These are phyloP conservation scores for Sporobolomyces roseus DNA, from an alignment of 768 basidiomycete genomes.

Conservation along the genomic window DNA sequence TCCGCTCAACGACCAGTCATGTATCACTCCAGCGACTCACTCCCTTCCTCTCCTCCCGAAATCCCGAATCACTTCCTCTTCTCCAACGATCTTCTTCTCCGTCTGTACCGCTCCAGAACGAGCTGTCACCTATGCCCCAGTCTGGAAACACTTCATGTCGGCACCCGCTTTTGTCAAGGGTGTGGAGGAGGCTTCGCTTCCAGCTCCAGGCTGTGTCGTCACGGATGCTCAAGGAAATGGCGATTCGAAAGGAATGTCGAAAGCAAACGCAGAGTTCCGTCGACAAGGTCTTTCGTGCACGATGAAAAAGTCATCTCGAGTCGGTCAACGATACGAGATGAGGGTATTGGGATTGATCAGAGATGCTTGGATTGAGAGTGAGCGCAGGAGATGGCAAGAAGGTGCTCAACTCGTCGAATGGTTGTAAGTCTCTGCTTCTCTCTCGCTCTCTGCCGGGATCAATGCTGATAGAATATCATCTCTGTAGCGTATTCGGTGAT, in stretches of 20 bases:
- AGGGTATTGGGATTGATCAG: conserved; percentile 20
- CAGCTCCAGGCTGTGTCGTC: conserved; percentile 27
- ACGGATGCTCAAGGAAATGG: conserved; percentile 20
- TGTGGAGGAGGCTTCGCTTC: too few species aligned
- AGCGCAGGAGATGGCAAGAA: conserved; percentile 19
- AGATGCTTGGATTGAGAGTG: conserved; percentile 31
- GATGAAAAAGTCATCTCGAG: conserved; percentile 10
- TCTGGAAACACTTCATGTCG: conserved; percentile 32
- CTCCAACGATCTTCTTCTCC: conserved; percentile 34
- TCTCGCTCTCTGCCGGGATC: too few species aligned
- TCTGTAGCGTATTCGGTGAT: conserved; percentile 35
- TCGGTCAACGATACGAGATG: conserved; percentile 33
- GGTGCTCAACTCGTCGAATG: conserved; percentile 20
- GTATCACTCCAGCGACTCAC: conserved; percentile 1
- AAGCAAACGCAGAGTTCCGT: conserved; percentile 28
- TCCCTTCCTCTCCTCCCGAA: background rate
- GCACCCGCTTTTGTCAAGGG: too few species aligned
- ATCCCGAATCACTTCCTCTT: background rate
- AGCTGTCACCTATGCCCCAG: conserved; percentile 9
- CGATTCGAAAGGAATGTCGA: conserved; percentile 5
- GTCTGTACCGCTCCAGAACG: conserved; percentile 27
- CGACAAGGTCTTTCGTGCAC: conserved; percentile 1
- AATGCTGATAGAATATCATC: too few species aligned
- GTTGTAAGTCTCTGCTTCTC: too few species aligned
- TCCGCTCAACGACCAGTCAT: background rate